Conservation (phyloP, 2,329 filamentous ascomycete species). For the Xylaria digitata region DNA sequence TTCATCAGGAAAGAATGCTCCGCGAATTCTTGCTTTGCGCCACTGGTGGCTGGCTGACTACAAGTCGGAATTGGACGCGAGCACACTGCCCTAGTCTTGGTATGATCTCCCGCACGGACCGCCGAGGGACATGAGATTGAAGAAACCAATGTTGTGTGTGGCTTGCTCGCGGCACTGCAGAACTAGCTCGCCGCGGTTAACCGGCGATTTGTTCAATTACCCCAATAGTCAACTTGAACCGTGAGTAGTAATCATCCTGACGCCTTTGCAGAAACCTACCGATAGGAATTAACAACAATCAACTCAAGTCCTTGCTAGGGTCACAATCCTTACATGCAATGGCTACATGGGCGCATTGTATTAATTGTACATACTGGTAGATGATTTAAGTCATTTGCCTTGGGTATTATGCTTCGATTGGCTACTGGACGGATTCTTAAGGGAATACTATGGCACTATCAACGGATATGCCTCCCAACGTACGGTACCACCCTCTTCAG, state of each 20-base stretch:
- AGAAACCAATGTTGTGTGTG: constrained; percentile 4
- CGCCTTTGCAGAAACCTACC: background rate
- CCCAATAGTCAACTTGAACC: background rate
- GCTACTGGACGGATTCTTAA: background rate
- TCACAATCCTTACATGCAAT: background rate
- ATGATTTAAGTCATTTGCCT: background rate
- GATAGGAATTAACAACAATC: too few species aligned
- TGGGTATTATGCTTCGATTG: background rate
- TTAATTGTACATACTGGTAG: background rate
- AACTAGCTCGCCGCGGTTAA: constrained; percentile 2
- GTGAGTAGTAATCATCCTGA: background rate
- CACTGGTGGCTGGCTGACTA: constrained; percentile 16
- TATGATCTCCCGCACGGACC: constrained; percentile 23
- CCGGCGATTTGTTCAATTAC: background rate
- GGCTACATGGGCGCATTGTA: background rate
- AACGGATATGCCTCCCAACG: background rate
- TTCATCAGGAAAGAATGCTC: constrained; percentile 22
- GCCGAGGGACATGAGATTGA: background rate
- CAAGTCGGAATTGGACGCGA: constrained; percentile 16
- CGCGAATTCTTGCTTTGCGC: constrained; percentile 10
- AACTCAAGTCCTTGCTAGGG: background rate
- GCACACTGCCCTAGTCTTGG: constrained; percentile 14
- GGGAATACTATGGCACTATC: background rate
- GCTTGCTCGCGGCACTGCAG: constrained; percentile 5
- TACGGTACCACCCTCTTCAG: background rate